A percentile compares a stretch with the other conserved stretches of the same genome.
These are phyloP conservation scores for Ogataea paraovalis DNA, from an alignment of 805 yeast species.

Conservation along the genomic window DNA sequence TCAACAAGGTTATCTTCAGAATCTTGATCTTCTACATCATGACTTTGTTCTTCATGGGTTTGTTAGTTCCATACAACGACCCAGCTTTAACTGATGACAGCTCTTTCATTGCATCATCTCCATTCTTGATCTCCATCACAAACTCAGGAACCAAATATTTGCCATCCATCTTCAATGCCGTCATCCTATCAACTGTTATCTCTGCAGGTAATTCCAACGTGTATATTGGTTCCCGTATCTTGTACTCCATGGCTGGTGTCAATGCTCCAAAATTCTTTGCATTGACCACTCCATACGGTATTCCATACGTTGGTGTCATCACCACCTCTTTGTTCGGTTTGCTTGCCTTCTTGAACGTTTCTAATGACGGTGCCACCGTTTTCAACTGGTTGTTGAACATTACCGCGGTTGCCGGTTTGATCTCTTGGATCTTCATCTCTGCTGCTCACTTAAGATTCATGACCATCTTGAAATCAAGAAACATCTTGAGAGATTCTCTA, in stretches of 20 bases:
- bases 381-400: conserved; percentile 73
- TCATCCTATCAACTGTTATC: conserved; percentile 58
- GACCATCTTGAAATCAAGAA: conserved; percentile 56
- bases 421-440: conserved; percentile 67
- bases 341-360: conserved; percentile 56
- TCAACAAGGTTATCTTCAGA: conserved; percentile 63
- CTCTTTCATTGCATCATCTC: conserved; percentile 53
- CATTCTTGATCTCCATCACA: conserved; percentile 67
- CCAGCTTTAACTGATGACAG: conserved; percentile 37
- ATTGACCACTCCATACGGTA: conserved; percentile 51
- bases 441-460: conserved; percentile 67
- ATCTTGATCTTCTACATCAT: conserved; percentile 62
- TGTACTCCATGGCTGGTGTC: conserved; percentile 61
- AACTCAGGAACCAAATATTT: conserved; percentile 64
- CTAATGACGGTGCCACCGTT: conserved; percentile 51
- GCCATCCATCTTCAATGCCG: conserved; percentile 70
- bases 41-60: conserved; percentile 64
- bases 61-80: conserved; percentile 67
- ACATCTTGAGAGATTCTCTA: conserved; percentile 60
- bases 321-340: conserved; percentile 60
- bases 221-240: conserved; percentile 65
- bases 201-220: conserved; percentile 81
- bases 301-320: conserved; percentile 55
- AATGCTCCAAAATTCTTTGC: conserved; percentile 54
- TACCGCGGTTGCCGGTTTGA: conserved; percentile 73